Evolutionary conservation across 78 protist species (phyloP), one percentile per base, ranked within the genome.

Genomic region (Dictyostelium firmibasis): DNA sequence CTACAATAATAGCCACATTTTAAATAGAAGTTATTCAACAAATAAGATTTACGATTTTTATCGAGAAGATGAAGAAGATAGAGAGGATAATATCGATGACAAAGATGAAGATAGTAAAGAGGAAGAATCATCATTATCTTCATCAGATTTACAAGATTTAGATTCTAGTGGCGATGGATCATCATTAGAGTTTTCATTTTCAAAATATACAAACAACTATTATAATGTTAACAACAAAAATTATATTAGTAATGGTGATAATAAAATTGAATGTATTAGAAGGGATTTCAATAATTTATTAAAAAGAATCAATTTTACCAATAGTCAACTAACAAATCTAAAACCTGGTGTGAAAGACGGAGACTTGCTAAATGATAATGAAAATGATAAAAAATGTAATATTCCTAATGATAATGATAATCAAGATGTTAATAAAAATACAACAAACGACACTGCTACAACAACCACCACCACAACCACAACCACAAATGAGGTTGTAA

Each of bases 61-160:
- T 41, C n/a, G 41, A 31, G 83, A 77, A 0, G 64, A 77, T 23
- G 85, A 86, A 5, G 93, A 87, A 0, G 92, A 86, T 2, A 64
- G 77, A 0, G 84, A 74, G n/a, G 92, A 72, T 2, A 84, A 86
- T 10, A 6, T 4, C 27, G 93, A 88, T 3, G 92, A 75, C 31
- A 72, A 75, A 13, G 64, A 44, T 1, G 92, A 85, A n/a, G 82
- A 43, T 85, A 64, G 31, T n/a, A 9, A 2, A 0, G 74, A 62
- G 6, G 77, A 29, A 50, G 27, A 27, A 62, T 84, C 91, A 14
- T 85, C 91, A 36, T 16, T 11, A 11, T 18, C 31, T 5, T 83
- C 57, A 29, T 18, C 78, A 13, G 29, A 29, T 16, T 33, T 33
- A 18, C 23, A 27, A 31, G 79, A 72, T 33, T 72, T 33, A 2